These are phyloP conservation scores for Clonostachys solani DNA, from an alignment of 2,329 filamentous ascomycete genomes.

Conservation along the genomic window DNA sequence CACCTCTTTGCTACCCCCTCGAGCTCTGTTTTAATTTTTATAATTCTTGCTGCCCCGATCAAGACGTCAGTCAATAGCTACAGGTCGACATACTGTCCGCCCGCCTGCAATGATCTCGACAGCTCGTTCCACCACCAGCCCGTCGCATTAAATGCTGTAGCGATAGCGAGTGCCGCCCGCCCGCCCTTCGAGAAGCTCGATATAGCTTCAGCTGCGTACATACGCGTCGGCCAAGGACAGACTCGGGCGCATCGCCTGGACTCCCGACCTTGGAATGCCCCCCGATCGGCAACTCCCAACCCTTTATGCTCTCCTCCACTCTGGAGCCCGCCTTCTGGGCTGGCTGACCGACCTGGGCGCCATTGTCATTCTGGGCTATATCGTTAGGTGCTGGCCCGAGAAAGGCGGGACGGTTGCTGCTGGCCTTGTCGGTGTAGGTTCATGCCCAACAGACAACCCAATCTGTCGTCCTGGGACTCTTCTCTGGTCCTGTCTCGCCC, in stretches of 20 bases:
- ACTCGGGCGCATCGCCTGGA: too few species aligned
- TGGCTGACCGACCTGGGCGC: slow-evolving; percentile 23
- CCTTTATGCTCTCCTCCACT: slow-evolving; percentile 5
- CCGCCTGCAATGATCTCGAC: too few species aligned
- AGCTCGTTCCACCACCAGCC: slow-evolving; percentile 2
- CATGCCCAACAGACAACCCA: too few species aligned
- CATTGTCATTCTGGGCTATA: slow-evolving; percentile 21
- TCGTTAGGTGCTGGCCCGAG: slow-evolving; percentile 22
- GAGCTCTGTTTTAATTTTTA: too few species aligned
- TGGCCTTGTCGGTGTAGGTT: slow-evolving; percentile 23
- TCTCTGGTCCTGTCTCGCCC: too few species aligned
- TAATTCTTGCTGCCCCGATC: too few species aligned
- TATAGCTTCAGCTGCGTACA: too few species aligned
- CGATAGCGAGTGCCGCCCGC: neutral
- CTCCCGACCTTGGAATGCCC: neutral
- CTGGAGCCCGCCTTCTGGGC: slow-evolving; percentile 16
- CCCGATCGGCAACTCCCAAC: neutral
- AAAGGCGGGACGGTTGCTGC: slow-evolving; percentile 19
- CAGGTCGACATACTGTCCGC: too few species aligned
- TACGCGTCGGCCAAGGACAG: too few species aligned
- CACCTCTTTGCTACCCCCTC: too few species aligned
- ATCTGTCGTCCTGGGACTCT: too few species aligned
- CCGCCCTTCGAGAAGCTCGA: neutral
- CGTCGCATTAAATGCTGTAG: neutral
- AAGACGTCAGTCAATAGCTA: too few species aligned